Base-by-base conservation (phyloP, 345 rosid genomes). In the Populus deltoides region DNA sequence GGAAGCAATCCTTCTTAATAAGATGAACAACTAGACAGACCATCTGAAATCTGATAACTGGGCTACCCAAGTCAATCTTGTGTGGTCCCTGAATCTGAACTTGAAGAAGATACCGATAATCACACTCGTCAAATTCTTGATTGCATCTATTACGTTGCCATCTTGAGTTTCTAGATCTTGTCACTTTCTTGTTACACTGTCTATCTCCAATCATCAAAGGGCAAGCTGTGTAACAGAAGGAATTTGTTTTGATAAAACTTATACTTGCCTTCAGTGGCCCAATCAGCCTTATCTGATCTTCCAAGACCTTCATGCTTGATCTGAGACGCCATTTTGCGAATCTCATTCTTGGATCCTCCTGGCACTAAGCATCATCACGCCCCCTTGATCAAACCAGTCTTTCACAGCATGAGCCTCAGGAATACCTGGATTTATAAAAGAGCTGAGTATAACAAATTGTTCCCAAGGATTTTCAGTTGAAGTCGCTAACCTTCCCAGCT, bases 291-390 rank as follows among this genome's bases (percentile, higher is more conserved):
- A 78, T 90, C 92, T 20, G 97, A 90, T 86, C 93, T 90, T 82
- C 97, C 98, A 38, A 92, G 97, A 70, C 94, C 97, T 88, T 91
- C 97, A n/a, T 79, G 84, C 88, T 86, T 94, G 88, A 92, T 91
- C 86, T 94, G 94, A 74, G 91, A 81, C 38, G 92, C 89, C 4
- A 84, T 88, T 86, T 91, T 94, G 7, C 92, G 85, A 51, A 86
- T 83, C 81, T 94, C 96, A 41, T 85, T 91, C 85, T 87, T 89
- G 3, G 89, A 57, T 65, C 87, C 90, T 20, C 82, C 91, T 1
- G 87, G 88, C 79, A 85, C 83, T 59, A 83, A 70, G 66, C 90
- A 39, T 85, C 77, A 76, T 87, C 76, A 75, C 83, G 5, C 98
- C 97, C 1, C 86, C 97, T n/a, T 73, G 83, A 80, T 90, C 92